phyloP scores from a whole-genome alignment of 305 asterid genomes.

The Ajuga reptans region DNA sequence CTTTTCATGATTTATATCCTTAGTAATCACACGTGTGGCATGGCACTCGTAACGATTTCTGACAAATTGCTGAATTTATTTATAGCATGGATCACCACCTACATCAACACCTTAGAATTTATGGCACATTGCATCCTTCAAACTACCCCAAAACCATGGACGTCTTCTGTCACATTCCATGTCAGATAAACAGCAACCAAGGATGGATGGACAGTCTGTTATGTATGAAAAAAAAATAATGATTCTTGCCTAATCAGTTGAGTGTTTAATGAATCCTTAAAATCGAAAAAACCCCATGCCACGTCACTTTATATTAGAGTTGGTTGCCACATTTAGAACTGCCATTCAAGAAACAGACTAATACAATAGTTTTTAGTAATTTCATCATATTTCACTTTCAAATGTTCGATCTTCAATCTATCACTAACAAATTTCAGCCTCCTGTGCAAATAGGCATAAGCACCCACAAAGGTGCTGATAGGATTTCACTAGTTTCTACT shows the following conservation, averaged over 20 bases:
- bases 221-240: background rate
- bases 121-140: background rate
- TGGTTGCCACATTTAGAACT: background rate
- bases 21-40: background rate
- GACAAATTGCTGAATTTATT: background rate
- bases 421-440: conserved; percentile 5
- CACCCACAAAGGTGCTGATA: background rate
- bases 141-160: conserved; percentile 6
- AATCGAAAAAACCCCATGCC: background rate
- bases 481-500: conserved; percentile 16
- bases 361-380: background rate
- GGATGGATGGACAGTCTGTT: background rate
- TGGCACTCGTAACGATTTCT: conserved; percentile 6
- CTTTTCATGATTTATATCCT: background rate
- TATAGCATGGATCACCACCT: background rate
- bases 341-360: conserved; percentile 1
- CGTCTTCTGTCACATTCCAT: background rate
- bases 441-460: conserved; percentile 9
- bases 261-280: conserved; percentile 1
- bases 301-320: background rate
- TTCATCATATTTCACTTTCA: background rate
- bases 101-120: conserved; percentile 5
- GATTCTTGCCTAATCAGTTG: background rate
- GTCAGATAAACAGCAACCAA: background rate
- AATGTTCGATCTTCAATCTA: background rate